phyloP scores from a whole-genome alignment of 441 rosid genomes.

The Rhodomyrtus psidioides region DNA sequence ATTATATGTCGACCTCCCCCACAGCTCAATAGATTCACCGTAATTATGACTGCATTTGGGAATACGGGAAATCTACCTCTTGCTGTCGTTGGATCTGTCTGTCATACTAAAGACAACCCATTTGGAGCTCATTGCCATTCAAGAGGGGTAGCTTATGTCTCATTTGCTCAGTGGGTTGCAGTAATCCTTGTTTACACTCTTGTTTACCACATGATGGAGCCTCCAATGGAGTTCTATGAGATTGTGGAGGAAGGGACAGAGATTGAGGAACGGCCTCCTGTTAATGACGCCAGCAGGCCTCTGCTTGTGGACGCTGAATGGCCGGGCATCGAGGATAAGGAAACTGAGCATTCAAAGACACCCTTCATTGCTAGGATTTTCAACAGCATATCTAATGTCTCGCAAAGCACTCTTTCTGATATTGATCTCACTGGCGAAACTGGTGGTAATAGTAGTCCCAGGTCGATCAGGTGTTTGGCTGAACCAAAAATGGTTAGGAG shows the following conservation, averaged over 20 bases:
- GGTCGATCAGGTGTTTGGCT: conserved; percentile 63
- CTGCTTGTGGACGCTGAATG: conserved; percentile 88
- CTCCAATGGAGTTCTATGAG: conserved; percentile 75
- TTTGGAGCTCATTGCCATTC: conserved; percentile 67
- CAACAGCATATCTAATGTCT: conserved; percentile 35
- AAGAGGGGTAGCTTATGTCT: conserved; percentile 76
- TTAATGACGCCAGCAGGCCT: conserved; percentile 49
- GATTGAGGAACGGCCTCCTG: conserved; percentile 38
- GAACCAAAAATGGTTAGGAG: conserved; percentile 86
- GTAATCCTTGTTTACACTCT: conserved; percentile 86
- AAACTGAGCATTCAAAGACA: conserved; percentile 70
- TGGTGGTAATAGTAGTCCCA: conserved; percentile 34
- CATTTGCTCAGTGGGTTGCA: conserved; percentile 85
- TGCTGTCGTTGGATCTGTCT: conserved; percentile 78
- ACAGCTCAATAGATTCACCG: conserved; percentile 60
- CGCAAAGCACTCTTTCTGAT: conserved; percentile 45
- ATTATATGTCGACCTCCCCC: conserved; percentile 74
- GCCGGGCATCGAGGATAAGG: conserved; percentile 96
- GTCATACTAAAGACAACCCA: conserved; percentile 56
- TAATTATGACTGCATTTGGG: conserved; percentile 85
- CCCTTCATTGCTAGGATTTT: conserved; percentile 76
- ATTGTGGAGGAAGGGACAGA: conserved; percentile 57
- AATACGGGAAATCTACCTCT: conserved; percentile 78
- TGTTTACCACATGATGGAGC: conserved; percentile 98
- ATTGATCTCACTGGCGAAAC: conserved; percentile 34